A percentile compares a stretch with the other conserved stretches of the same genome.
Evolutionary conservation across 1,139 yeast species (phyloP).

Genomic region (Yamadazyma triangularis): DNA sequence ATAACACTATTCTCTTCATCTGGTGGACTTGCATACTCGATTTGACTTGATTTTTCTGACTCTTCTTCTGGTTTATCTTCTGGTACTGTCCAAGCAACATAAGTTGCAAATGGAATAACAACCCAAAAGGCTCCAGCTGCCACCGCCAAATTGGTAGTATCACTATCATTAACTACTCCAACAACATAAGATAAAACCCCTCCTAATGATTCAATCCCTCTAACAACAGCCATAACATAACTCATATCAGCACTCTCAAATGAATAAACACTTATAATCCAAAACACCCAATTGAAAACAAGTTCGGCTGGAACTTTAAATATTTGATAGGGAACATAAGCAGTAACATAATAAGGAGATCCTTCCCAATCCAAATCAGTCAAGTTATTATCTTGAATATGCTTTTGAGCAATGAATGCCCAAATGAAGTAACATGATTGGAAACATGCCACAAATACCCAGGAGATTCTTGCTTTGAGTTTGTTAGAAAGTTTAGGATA

Average conservation of each 20-base stretch:
- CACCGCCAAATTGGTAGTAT: conserved; percentile 15
- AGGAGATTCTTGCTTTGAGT: conserved; percentile 8
- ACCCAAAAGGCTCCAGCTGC: conserved; percentile 16
- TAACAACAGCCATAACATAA: conserved; percentile 6
- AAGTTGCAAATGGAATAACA: conserved; percentile 10
- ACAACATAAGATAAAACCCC: conserved; percentile 15
- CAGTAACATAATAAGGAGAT: conserved; percentile 10
- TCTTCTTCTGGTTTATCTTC: too few species aligned
- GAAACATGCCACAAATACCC: conserved; percentile 9
- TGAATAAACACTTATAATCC: conserved; percentile 17
- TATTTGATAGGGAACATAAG: conserved; percentile 16
- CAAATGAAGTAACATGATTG: conserved; percentile 13
- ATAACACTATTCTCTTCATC: too few species aligned
- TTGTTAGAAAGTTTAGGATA: conserved; percentile 8
- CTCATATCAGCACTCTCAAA: conserved; percentile 11
- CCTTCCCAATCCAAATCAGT: conserved; percentile 16
- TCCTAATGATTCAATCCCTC: conserved; percentile 7
- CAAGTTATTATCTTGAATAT: conserved; percentile 10
- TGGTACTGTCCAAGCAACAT: too few species aligned
- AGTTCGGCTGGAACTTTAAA: conserved; percentile 16
- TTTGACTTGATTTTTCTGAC: too few species aligned
- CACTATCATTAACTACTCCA: conserved; percentile 14
- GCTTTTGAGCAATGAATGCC: conserved; percentile 12
- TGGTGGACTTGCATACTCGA: too few species aligned
- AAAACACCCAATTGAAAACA: conserved; percentile 18